Percentiles rank a stretch among this genome's conserved stretches.
Evolutionary conservation across 2,329 filamentous ascomycete species (phyloP).

Genomic region (Penicillium freii): DNA sequence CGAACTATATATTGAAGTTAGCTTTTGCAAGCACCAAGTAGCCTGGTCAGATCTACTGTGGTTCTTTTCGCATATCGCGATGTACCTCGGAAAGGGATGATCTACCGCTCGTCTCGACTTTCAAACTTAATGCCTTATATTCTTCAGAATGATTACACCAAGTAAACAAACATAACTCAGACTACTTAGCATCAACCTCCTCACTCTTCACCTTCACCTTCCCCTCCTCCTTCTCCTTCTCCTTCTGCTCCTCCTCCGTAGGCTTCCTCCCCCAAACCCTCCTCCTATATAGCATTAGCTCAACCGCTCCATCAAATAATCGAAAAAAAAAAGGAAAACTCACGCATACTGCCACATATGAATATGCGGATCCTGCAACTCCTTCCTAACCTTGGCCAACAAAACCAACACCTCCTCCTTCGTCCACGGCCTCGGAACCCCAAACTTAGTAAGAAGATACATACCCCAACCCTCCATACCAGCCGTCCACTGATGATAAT

Average conservation of each 20-base stretch:
- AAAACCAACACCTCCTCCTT: conserved; percentile 8
- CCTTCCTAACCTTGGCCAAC: conserved; percentile 1
- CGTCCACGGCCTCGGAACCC: conserved; percentile 11
- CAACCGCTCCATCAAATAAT: too few relatives aligned
- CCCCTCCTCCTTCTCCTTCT: neutral
- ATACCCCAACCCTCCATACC: conserved; percentile 25
- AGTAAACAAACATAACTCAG: neutral
- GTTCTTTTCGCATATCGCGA: neutral
- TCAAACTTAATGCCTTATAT: neutral
- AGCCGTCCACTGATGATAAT: conserved; percentile 20
- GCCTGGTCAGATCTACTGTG: neutral
- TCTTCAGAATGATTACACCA: neutral
- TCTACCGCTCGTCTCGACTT: too few relatives aligned
- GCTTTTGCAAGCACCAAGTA: too few relatives aligned
- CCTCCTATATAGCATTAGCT: neutral
- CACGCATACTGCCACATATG: conserved; percentile 7
- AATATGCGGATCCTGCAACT: neutral
- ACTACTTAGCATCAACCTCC: neutral
- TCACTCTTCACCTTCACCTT: neutral
- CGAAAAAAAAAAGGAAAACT: neutral
- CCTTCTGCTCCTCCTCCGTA: neutral
- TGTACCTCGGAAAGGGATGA: too few relatives aligned
- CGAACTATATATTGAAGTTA: too few relatives aligned
- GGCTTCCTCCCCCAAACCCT: conserved; percentile 8
- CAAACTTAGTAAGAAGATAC: conserved; percentile 21